A percentile compares a stretch with the other conserved stretches of the same genome.
These are phyloP conservation scores for Debaryomycetaceae sp. DNA, from an alignment of 1,139 yeast species.

Conservation along the genomic window DNA sequence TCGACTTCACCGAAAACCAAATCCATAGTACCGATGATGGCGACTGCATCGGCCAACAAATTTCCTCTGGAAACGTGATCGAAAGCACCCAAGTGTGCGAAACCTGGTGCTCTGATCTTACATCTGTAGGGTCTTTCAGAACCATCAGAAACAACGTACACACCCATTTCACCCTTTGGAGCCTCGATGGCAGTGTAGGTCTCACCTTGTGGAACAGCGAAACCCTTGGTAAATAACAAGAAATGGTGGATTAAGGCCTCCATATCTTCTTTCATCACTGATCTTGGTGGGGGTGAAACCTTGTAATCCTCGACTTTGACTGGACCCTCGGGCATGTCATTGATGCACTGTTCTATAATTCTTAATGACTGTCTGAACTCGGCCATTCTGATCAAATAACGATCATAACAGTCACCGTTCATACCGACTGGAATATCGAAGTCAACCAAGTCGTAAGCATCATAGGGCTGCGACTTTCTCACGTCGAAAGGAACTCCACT, in stretches of 20 bases:
- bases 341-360: constrained; percentile 85
- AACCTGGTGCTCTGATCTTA: constrained; percentile 92
- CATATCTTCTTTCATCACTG: constrained; percentile 87
- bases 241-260: constrained; percentile 90
- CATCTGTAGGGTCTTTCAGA: constrained; percentile 89
- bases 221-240: constrained; percentile 83
- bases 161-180: constrained; percentile 96
- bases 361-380: constrained; percentile 90
- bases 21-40: constrained; percentile 94
- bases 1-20: constrained; percentile 93
- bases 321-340: constrained; percentile 91
- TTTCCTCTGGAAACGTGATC: constrained; percentile 85
- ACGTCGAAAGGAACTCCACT: constrained; percentile 86
- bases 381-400: constrained; percentile 84
- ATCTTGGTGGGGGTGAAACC: constrained; percentile 79
- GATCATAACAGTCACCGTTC: constrained; percentile 89
- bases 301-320: constrained; percentile 89
- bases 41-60: constrained; percentile 89
- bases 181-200: constrained; percentile 92
- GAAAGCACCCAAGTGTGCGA: constrained; percentile 84
- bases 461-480: constrained; percentile 86
- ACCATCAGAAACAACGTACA: constrained; percentile 85
- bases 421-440: constrained; percentile 84
- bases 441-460: constrained; percentile 83
- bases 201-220: constrained; percentile 86